Percentiles rank a stretch among this genome's conserved stretches.
These are phyloP conservation scores for Trichoderma breve DNA, from an alignment of 2,329 filamentous ascomycete genomes.

Conservation along the genomic window DNA sequence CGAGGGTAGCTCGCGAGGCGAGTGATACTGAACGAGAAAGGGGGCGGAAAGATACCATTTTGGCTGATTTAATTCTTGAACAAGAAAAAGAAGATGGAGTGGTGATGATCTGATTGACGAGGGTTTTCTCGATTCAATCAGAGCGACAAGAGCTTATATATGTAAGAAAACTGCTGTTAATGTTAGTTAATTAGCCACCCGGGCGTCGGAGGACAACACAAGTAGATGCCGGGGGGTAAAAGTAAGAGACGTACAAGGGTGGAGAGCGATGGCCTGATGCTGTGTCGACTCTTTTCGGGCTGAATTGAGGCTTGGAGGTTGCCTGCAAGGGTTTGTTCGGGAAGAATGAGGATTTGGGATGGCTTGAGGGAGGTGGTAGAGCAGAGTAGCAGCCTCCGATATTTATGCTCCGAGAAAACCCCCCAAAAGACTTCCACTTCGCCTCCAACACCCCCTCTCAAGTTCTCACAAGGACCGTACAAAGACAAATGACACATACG, in stretches of 20 bases:
- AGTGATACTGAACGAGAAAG: constrained; percentile 29
- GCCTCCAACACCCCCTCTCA: neutral
- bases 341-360: neutral
- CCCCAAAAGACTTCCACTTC: neutral
- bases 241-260: neutral
- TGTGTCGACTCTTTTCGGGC: constrained; percentile 6
- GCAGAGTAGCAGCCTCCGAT: neutral
- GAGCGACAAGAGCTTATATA: neutral
- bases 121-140: neutral
- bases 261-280: constrained; percentile 15
- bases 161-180: neutral
- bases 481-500: neutral
- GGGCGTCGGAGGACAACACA: neutral
- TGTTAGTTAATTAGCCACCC: neutral
- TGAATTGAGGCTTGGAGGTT: constrained; percentile 4
- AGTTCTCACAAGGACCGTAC: neutral
- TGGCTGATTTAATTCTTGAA: constrained; percentile 23
- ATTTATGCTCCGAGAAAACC: constrained; percentile 12
- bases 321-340: constrained; percentile 3
- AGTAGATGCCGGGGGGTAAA: neutral
- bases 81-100: neutral
- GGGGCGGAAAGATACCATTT: constrained; percentile 34
- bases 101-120: neutral
- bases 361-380: neutral
- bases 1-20: constrained; percentile 29